A percentile compares a stretch with the other conserved stretches of the same genome.
Evolutionary conservation across 805 yeast genomes (phyloP).

Genomic region (Nakazawaea holstii): DNA sequence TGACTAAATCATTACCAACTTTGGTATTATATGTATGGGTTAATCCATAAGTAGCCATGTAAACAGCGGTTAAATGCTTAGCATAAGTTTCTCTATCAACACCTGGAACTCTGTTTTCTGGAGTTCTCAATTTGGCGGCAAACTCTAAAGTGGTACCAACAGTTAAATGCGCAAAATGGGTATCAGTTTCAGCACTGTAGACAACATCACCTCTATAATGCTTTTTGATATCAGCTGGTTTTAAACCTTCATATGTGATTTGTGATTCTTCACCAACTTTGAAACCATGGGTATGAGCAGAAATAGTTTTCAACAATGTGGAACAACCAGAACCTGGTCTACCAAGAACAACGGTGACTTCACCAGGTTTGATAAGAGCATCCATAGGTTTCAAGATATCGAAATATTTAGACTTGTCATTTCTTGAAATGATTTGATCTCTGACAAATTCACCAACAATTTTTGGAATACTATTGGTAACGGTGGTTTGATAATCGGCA

Average conservation of each 20-base stretch:
- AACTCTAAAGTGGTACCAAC: constrained; percentile 62
- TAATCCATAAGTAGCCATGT: constrained; percentile 45
- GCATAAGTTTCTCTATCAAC: constrained; percentile 53
- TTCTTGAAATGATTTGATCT: constrained; percentile 16
- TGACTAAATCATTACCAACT: constrained; percentile 57
- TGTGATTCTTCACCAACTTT: constrained; percentile 38
- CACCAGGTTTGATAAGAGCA: constrained; percentile 57
- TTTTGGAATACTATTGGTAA: constrained; percentile 37
- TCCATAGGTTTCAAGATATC: constrained; percentile 63
- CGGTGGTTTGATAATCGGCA: constrained; percentile 61
- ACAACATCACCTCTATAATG: constrained; percentile 66
- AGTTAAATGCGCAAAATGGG: constrained; percentile 62
- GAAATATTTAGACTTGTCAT: constrained; percentile 28
- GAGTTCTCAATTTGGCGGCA: constrained; percentile 58
- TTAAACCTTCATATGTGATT: constrained; percentile 51
- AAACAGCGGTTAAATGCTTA: constrained; percentile 45
- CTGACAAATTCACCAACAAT: constrained; percentile 23
- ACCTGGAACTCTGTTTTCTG: constrained; percentile 55
- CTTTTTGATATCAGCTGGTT: constrained; percentile 41
- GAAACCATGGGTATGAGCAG: constrained; percentile 58
- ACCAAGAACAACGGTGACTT: constrained; percentile 66
- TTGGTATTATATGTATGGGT: constrained; percentile 35
- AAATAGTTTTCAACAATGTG: constrained; percentile 55
- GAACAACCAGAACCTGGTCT: constrained; percentile 84
- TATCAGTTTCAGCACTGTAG: constrained; percentile 66